A percentile compares a stretch with the other conserved stretches of the same genome.
Conservation (phyloP, 805 yeast genomes). For the Pichia californica region DNA sequence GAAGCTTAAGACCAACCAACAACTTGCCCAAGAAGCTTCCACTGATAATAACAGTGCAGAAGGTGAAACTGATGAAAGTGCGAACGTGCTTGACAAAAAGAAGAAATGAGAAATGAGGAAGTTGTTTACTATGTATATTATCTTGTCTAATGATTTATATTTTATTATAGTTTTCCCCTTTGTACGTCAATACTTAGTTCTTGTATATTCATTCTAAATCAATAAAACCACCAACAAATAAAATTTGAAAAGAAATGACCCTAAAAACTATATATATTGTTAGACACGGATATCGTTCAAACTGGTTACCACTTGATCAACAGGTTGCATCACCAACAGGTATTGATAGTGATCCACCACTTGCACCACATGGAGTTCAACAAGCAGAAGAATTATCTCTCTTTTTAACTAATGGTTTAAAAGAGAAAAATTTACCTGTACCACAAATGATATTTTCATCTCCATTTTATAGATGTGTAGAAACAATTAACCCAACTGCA, state of each 20-base stretch:
- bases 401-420: slow-evolving; percentile 38
- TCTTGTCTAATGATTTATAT: too few relatives aligned
- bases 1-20: slow-evolving; percentile 37
- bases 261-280: slow-evolving; percentile 60
- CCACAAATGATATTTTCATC: slow-evolving; percentile 72
- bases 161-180: too few relatives aligned
- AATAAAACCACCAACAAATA: too few relatives aligned
- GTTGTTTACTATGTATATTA: not conserved
- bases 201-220: too few relatives aligned
- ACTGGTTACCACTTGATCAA: slow-evolving; percentile 80
- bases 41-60: not conserved
- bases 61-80: too few relatives aligned
- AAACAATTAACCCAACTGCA: slow-evolving; percentile 72
- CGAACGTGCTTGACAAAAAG: not conserved
- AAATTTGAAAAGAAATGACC: slow-evolving; percentile 30
- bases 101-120: not conserved
- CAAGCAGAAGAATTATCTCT: slow-evolving; percentile 79
- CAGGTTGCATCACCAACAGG: slow-evolving; percentile 89
- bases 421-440: slow-evolving; percentile 31
- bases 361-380: slow-evolving; percentile 81
- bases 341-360: slow-evolving; percentile 79
- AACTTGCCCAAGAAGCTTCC: slow-evolving; percentile 23
- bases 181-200: too few relatives aligned
- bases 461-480: slow-evolving; percentile 86
- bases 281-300: slow-evolving; percentile 86